Base-by-base conservation (phyloP, 305 asterid genomes). In the Fraxinus velutina region DNA sequence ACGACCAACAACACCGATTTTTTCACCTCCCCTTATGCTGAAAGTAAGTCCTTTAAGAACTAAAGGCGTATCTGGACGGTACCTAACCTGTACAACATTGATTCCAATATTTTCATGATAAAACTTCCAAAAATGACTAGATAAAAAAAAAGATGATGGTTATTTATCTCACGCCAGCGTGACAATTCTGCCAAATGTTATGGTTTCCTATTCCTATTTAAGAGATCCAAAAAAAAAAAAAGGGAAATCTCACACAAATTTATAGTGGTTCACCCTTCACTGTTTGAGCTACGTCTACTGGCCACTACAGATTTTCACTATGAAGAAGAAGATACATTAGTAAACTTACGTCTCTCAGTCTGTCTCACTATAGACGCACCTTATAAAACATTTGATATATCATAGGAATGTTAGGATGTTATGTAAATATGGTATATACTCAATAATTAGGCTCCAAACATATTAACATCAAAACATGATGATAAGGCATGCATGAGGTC, bases 1-100 rank as follows among this genome's bases (percentile, higher is more conserved):
- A 8, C 99, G 93, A 66, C 99, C 99, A 79, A 95, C 99, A 29
- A 95, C 93, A 6, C 99, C 98, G 22, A 95, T 91, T 93, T 95
- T 93, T 88, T 95, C 96, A 1, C 99, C 99, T 29, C 97, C 98
- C 34, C 68, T 77, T 73, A 95, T 95, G 89, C 84, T 89, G 19
- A 95, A 89, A 34, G 89, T 84, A 76, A 95, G 91, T 17, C 98
- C 98, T 87, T 92, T 93, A n/a, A 95, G 90, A 73, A 95, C 93
- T 9, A 95, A 88, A 73, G 98, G 99, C 9, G 98, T 95, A 83
- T 93, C 92, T 1, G 92, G 93, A 2, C 98, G 98, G 52, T 95
- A 95, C 70, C 93, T 87, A 6, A 95, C 99, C 99, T 95, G 92
- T 73, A 77, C 57, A 79, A 55, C 83, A 79, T 76, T 75, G 12